phyloP scores from a whole-genome alignment of 2,329 filamentous ascomycete genomes.

The Colletotrichum brevisporum region DNA sequence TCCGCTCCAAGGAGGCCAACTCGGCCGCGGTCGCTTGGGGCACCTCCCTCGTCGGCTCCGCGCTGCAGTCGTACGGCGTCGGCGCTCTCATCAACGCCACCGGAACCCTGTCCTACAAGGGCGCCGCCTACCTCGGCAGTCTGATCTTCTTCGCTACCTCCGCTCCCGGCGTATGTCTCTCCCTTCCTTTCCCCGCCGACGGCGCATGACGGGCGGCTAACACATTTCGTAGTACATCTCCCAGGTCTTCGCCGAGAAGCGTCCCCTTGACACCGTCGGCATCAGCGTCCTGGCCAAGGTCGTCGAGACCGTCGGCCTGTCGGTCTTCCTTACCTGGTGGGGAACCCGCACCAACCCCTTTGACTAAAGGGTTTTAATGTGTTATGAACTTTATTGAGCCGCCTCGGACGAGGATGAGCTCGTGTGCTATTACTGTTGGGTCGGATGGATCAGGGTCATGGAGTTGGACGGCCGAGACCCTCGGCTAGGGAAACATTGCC shows the following conservation, averaged over 20 bases:
- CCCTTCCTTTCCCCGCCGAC: background rate
- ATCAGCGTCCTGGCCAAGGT: slow-evolving; percentile 87
- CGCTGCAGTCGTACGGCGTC: slow-evolving; percentile 90
- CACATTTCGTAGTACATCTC: slow-evolving; percentile 77
- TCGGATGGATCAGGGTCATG: slow-evolving; percentile 33
- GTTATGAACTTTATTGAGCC: slow-evolving; percentile 17
- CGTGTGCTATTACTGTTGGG: slow-evolving; percentile 39
- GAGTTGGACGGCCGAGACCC: slow-evolving; percentile 32
- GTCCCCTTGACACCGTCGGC: slow-evolving; percentile 89
- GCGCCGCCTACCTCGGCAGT: slow-evolving; percentile 91
- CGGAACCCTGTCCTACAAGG: slow-evolving; percentile 96
- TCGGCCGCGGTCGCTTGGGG: slow-evolving; percentile 91
- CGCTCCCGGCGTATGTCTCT: slow-evolving; percentile 78
- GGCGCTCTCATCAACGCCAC: slow-evolving; percentile 95
- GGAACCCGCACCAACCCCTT: slow-evolving; percentile 95
- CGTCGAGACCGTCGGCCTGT: slow-evolving; percentile 93
- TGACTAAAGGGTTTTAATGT: slow-evolving; percentile 68
- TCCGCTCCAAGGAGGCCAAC: slow-evolving; percentile 92
- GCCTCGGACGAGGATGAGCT: background rate
- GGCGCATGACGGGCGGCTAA: background rate
- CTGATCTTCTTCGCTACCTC: slow-evolving; percentile 94
- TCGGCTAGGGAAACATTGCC: slow-evolving; percentile 20
- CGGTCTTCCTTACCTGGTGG: slow-evolving; percentile 96
- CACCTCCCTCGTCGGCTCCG: slow-evolving; percentile 89
- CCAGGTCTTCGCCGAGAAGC: slow-evolving; percentile 91